A percentile compares a stretch with the other conserved stretches of the same genome.
Evolutionary conservation across 306 rosid species (phyloP).

Genomic region (Vigna trinervia): DNA sequence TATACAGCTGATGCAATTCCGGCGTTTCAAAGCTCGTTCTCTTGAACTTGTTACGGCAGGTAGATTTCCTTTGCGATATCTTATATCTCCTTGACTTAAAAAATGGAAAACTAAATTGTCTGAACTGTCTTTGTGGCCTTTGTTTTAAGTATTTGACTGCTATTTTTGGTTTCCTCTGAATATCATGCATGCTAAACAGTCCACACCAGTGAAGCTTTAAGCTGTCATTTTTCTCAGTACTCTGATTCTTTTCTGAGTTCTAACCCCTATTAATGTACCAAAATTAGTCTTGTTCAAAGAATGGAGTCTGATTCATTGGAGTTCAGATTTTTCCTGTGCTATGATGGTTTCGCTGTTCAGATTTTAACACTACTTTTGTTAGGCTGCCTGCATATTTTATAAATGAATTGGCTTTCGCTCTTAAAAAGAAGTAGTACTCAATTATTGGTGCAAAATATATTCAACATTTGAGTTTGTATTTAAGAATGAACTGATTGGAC

Average conservation of each 20-base stretch:
- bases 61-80: conserved; percentile 32
- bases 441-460: not conserved
- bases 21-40: conserved; percentile 70
- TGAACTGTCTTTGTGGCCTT: not conserved
- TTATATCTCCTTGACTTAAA: conserved; percentile 1
- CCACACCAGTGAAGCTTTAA: not conserved
- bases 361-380: no score
- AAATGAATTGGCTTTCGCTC: no score
- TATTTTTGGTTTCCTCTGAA: not conserved
- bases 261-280: not conserved
- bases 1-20: conserved; percentile 90
- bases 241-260: conserved; percentile 3
- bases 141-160: not conserved
- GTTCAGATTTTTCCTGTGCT: not conserved
- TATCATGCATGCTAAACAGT: not conserved
- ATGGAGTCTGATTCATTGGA: not conserved
- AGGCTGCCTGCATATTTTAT: no score
- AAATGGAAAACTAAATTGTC: not conserved
- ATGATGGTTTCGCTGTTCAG: no score
- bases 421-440: not conserved
- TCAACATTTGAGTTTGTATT: conserved; percentile 17
- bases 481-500: conserved; percentile 27
- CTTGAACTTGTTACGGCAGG: conserved; percentile 71
- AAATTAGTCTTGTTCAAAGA: not conserved
- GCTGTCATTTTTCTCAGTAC: not conserved